Evolutionary conservation across 2,329 filamentous ascomycete genomes (phyloP).

Genomic region (Canariomyces notabilis): DNA sequence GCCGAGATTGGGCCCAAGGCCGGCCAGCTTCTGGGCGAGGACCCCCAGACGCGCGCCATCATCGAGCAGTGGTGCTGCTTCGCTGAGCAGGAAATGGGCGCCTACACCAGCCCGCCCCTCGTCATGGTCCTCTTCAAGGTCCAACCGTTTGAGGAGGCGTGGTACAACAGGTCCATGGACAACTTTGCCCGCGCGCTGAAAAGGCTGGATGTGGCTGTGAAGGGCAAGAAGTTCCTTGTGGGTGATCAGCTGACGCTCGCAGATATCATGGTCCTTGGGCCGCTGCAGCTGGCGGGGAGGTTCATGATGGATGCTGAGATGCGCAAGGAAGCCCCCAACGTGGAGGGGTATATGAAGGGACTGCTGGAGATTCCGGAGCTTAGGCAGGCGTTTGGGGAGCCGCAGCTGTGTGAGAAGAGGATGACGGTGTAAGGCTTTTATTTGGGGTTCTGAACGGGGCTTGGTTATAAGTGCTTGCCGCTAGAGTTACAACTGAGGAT

Average conservation of each 20-base stretch:
- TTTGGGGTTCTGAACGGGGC: background rate
- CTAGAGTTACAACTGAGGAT: no score
- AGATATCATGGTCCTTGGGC: slow-evolving; percentile 32
- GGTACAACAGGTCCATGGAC: slow-evolving; percentile 19
- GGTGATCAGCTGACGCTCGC: slow-evolving; percentile 35
- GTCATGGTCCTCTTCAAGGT: slow-evolving; percentile 30
- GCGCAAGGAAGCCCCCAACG: slow-evolving; percentile 30
- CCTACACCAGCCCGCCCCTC: slow-evolving; percentile 21
- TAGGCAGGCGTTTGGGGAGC: slow-evolving; percentile 30
- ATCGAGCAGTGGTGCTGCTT: slow-evolving; percentile 44
- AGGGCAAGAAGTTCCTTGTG: slow-evolving; percentile 35
- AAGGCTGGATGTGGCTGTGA: slow-evolving; percentile 29
- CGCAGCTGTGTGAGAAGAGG: slow-evolving; percentile 30
- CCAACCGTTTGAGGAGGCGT: slow-evolving; percentile 25
- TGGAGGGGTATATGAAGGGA: slow-evolving; percentile 31
- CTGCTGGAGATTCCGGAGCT: slow-evolving; percentile 31
- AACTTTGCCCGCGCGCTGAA: slow-evolving; percentile 28
- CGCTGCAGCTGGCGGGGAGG: slow-evolving; percentile 24
- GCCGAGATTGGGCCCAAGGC: slow-evolving; percentile 41
- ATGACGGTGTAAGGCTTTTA: slow-evolving; percentile 1
- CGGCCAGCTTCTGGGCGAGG: slow-evolving; percentile 41
- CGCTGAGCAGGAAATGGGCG: slow-evolving; percentile 33
- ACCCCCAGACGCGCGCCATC: slow-evolving; percentile 35
- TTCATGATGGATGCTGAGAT: slow-evolving; percentile 32
- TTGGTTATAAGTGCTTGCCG: no score